Percentiles rank a stretch among this genome's conserved stretches.
Conservation (phyloP, 228 moss, liverwort and hornwort genomes). For the Sphagnum fallax region DNA sequence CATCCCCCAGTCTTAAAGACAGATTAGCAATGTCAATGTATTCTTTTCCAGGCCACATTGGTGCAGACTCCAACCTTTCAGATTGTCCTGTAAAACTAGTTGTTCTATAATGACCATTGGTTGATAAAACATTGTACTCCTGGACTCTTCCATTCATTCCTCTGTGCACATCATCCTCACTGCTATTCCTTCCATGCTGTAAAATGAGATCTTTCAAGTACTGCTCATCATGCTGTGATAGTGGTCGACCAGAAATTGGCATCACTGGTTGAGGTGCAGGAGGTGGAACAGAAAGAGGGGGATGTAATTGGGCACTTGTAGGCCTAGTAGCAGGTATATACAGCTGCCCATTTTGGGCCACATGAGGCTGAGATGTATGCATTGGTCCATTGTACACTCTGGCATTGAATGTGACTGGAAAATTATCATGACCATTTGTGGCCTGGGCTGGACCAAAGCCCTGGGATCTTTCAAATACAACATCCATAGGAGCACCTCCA, state of each 20-base stretch:
- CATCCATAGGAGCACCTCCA: constrained; percentile 18
- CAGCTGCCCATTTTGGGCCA: constrained; percentile 9
- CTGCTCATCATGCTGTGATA: constrained; percentile 65
- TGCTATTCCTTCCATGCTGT: constrained; percentile 76
- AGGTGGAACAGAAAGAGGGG: constrained; percentile 18
- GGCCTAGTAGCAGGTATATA: constrained; percentile 14
- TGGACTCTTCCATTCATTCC: constrained; percentile 8
- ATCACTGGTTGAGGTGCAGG: constrained; percentile 18
- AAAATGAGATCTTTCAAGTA: constrained; percentile 84
- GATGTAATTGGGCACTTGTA: constrained; percentile 10
- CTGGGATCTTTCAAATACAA: constrained; percentile 36
- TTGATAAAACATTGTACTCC: not conserved
- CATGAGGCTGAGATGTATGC: constrained; percentile 5
- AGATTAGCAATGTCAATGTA: constrained; percentile 14
- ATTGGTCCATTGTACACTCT: constrained; percentile 3
- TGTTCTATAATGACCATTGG: not conserved
- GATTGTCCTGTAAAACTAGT: constrained; percentile 3
- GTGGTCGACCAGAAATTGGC: constrained; percentile 36
- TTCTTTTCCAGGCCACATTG: constrained; percentile 40
- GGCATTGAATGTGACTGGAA: constrained; percentile 1
- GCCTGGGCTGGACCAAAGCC: constrained; percentile 37
- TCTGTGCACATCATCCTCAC: not conserved
- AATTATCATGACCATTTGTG: constrained; percentile 1
- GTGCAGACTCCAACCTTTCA: constrained; percentile 24
- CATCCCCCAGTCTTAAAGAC: constrained; percentile 28